A percentile compares a stretch with the other conserved stretches of the same genome.
These are phyloP conservation scores for Fusarium udum DNA, from an alignment of 2,329 filamentous ascomycete species.

Conservation along the genomic window DNA sequence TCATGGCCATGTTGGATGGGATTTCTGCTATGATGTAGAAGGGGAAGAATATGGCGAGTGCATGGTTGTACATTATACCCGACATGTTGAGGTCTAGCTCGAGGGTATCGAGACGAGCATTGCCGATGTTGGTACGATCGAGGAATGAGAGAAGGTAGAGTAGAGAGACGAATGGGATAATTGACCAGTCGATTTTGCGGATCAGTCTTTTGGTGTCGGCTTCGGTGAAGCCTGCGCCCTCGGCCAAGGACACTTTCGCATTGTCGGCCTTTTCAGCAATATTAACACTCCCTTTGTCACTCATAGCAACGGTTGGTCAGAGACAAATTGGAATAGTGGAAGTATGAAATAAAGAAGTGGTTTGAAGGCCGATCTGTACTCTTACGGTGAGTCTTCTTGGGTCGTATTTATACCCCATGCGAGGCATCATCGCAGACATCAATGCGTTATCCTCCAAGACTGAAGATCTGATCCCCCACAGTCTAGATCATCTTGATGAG, in stretches of 20 bases:
- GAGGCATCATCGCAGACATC: not conserved
- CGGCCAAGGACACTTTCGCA: not conserved
- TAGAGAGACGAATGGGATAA: not conserved
- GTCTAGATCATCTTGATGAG: not conserved
- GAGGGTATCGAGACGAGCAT: conserved; percentile 1
- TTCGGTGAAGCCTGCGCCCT: not conserved
- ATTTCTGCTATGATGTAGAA: conserved; percentile 60
- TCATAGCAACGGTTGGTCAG: not conserved
- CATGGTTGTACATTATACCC: conserved; percentile 1
- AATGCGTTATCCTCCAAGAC: not conserved
- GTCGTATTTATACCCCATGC: not conserved
- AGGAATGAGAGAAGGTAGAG: conserved; percentile 5
- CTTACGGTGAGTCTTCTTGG: not conserved
- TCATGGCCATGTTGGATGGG: conserved; percentile 63
- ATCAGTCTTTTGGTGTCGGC: not conserved
- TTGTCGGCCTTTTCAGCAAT: not conserved
- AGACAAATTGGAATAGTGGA: not conserved
- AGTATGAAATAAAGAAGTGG: not conserved
- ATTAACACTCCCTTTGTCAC: not conserved
- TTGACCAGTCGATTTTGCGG: conserved; percentile 3
- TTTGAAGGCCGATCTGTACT: not conserved
- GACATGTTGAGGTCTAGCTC: not conserved
- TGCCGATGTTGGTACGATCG: conserved; percentile 4
- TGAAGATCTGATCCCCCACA: not conserved
- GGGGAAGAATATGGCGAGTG: conserved; percentile 54